Conservation (phyloP, 2,329 filamentous ascomycete species). For the Daldinia sp. region DNA sequence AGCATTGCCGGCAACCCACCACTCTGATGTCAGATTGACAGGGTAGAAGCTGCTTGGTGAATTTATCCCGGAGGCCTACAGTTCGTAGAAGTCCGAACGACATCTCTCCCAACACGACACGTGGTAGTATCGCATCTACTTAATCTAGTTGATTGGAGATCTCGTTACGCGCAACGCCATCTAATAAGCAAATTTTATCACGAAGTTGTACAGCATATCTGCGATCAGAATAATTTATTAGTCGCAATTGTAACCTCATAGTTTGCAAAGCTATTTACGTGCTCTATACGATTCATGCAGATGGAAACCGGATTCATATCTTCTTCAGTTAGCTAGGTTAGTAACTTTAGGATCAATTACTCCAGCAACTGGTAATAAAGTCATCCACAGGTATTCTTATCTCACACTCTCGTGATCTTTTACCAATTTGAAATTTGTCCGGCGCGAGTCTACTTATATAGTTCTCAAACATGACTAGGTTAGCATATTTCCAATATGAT, state of each 20-base stretch:
- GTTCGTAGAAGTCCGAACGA: constrained; percentile 26
- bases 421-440: neutral
- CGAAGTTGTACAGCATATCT: constrained; percentile 5
- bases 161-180: constrained; percentile 1
- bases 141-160: constrained; percentile 10
- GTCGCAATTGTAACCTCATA: constrained; percentile 17
- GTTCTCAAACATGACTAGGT: neutral
- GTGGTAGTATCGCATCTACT: constrained; percentile 14
- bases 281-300: constrained; percentile 25
- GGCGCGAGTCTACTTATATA: neutral
- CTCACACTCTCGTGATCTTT: neutral
- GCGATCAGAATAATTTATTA: neutral
- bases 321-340: neutral
- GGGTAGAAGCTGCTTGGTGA: constrained; percentile 24
- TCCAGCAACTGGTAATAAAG: neutral
- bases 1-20: constrained; percentile 29
- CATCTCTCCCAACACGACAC: constrained; percentile 13
- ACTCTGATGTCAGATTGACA: constrained; percentile 39
- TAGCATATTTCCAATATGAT: neutral
- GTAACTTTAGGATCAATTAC: neutral
- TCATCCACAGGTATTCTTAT: neutral
- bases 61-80: constrained; percentile 29
- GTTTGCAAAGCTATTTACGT: constrained; percentile 17
- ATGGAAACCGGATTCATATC: constrained; percentile 1
- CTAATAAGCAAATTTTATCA: neutral